A percentile compares a stretch with the other conserved stretches of the same genome.
Evolutionary conservation across 2,329 filamentous ascomycete species (phyloP).

Genomic region (Neonectria faginata): DNA sequence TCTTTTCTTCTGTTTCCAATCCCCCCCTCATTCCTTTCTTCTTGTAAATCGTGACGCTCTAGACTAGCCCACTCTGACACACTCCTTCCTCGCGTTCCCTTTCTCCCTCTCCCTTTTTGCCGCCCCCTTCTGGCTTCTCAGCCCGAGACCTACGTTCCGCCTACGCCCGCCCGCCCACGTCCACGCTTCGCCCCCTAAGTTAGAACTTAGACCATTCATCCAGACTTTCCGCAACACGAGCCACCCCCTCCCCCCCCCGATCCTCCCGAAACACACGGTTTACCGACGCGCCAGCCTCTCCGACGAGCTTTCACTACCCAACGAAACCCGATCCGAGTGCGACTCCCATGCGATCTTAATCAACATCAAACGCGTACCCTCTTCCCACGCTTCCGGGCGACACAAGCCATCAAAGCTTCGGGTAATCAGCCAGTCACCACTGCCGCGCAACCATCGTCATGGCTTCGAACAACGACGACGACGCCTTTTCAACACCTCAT

Average conservation of each 20-base stretch:
- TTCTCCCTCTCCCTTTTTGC: slow-evolving; percentile 15
- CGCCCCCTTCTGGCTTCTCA: slow-evolving; percentile 27
- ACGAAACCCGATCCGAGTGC: slow-evolving; percentile 14
- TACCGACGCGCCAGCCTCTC: slow-evolving; percentile 33
- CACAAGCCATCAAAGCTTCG: slow-evolving; percentile 29
- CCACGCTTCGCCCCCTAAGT: slow-evolving; percentile 32
- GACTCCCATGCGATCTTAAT: slow-evolving; percentile 21
- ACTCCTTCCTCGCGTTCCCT: slow-evolving; percentile 28
- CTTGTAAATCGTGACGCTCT: slow-evolving; percentile 11
- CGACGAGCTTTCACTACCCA: slow-evolving; percentile 15
- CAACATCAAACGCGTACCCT: slow-evolving; percentile 22
- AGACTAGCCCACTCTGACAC: slow-evolving; percentile 17
- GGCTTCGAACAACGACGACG: slow-evolving; percentile 55
- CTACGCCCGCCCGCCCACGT: slow-evolving; percentile 30
- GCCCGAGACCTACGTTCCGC: slow-evolving; percentile 12
- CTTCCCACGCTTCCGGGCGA: slow-evolving; percentile 19
- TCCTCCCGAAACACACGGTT: slow-evolving; percentile 41
- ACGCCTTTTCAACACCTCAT: slow-evolving; percentile 54
- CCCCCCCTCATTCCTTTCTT: slow-evolving; percentile 37
- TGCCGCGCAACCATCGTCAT: slow-evolving; percentile 45
- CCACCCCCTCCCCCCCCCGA: slow-evolving; percentile 33
- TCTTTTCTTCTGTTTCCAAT: slow-evolving; percentile 17
- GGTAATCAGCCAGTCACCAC: slow-evolving; percentile 32
- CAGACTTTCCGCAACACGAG: slow-evolving; percentile 43
- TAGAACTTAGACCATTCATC: slow-evolving; percentile 33